A percentile compares a stretch with the other conserved stretches of the same genome.
These are phyloP conservation scores for Fusarium tupiense DNA, from an alignment of 2,329 filamentous ascomycete species.

Conservation along the genomic window DNA sequence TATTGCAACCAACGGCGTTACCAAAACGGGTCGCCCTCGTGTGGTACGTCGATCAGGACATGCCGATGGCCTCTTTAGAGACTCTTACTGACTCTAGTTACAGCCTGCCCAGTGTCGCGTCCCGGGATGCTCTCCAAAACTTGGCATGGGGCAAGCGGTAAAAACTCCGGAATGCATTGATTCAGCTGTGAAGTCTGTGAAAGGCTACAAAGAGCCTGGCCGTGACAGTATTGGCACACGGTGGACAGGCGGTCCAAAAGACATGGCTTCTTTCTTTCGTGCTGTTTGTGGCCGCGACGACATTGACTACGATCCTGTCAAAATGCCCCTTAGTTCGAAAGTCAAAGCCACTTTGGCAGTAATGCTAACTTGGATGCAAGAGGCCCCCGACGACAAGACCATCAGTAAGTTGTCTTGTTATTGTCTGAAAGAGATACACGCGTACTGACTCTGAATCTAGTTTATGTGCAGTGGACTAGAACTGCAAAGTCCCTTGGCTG, in stretches of 20 bases:
- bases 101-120: neutral
- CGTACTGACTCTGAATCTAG: conserved; percentile 21
- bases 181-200: rapidly evolving
- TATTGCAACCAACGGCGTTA: neutral
- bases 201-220: conserved; percentile 27
- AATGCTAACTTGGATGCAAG: conserved; percentile 45
- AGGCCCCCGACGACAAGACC: conserved; percentile 51
- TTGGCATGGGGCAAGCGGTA: neutral
- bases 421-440: rapidly evolving
- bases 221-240: conserved; percentile 34
- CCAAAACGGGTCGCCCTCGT: neutral
- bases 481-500: conserved; percentile 49
- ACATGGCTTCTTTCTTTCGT: conserved; percentile 28
- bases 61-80: no score
- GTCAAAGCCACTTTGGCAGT: conserved; percentile 45
- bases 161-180: conserved; percentile 1
- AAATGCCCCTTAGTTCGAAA: conserved; percentile 46
- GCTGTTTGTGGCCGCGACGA: conserved; percentile 9
- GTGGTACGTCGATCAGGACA: neutral
- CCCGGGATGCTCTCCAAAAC: neutral
- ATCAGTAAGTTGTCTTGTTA: conserved; percentile 44
- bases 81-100: neutral
- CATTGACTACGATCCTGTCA: neutral
- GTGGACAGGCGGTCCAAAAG: neutral
- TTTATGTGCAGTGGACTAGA: conserved; percentile 50